Evolutionary conservation across 2,329 filamentous ascomycete species (phyloP), one percentile per base, ranked within the genome.

Genomic region (Nannizziopsis arthrosporioides): DNA sequence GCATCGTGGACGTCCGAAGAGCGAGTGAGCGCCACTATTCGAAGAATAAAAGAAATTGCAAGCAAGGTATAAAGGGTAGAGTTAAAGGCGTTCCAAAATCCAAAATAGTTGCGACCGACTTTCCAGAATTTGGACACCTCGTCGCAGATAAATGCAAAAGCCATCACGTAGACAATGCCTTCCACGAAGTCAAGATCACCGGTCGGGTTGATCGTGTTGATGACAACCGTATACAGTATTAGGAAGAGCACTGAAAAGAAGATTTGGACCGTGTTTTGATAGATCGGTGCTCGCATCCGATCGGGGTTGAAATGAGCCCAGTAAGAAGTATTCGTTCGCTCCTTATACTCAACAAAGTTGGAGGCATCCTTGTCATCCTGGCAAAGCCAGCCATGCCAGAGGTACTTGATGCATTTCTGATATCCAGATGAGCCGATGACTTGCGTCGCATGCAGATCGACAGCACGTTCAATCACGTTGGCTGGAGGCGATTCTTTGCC

Each of bases 11-110:
- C 62, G 12, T 75, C 67, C 2, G 68, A 70, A 61, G 73, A 71
- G 53, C 90, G 78, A 7, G 74, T 75, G 8, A 94, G 72, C 2
- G 88, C 90, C 42, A 93, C 73, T 56, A 94, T 76, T 31, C 92
- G 83, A 34, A 89, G 70, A 37, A 85, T 69, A 54, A 98, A 82
- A 2, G 86, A 94, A 2, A 85, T 77, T 0, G 80, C 77, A 31
- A 98, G 73, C 1, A 96, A 72, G 0, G 76, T 67, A 65, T 98
- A 98, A 0, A 98, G 74, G 0, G 82, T 74, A 19, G 78, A 76
- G 65, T 98, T 98, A 72, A 98, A 94, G 18, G 85, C 85, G 59
- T 94, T 95, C 92, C 92, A 96, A 65, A 98, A 98, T 15, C 86
- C 83, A 48, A 98, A 74, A 60, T 96, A 96, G 59, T 84, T 84